Conservation (phyloP, 2,329 filamentous ascomycete genomes). For the Colletotrichum paranaense region DNA sequence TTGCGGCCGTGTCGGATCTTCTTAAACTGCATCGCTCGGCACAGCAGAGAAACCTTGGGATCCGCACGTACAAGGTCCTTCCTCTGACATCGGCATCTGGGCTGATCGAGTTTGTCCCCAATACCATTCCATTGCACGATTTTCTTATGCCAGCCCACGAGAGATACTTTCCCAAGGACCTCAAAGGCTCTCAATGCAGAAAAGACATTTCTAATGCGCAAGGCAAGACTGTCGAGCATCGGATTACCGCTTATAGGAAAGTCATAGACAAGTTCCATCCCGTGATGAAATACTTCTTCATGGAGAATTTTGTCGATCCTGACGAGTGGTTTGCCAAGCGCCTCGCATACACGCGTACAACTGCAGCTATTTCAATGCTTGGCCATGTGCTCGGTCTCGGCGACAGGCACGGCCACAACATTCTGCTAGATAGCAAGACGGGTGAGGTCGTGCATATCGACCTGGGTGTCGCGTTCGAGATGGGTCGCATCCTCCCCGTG, state of each 20-base stretch:
- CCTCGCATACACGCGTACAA: constrained; percentile 91
- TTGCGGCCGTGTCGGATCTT: constrained; percentile 92
- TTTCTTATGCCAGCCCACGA: constrained; percentile 93
- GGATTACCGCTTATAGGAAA: constrained; percentile 80
- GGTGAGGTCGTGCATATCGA: constrained; percentile 98
- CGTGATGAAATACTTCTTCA: constrained; percentile 96
- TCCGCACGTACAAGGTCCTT: constrained; percentile 97
- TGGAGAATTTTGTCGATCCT: constrained; percentile 92
- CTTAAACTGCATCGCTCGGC: constrained; percentile 88
- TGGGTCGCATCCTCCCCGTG: constrained; percentile 92
- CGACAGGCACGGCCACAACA: constrained; percentile 96
- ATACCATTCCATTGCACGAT: constrained; percentile 92
- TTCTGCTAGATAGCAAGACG: constrained; percentile 87
- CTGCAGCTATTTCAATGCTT: constrained; percentile 93
- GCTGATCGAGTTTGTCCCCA: constrained; percentile 95
- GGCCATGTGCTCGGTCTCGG: constrained; percentile 93
- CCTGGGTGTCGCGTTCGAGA: constrained; percentile 95
- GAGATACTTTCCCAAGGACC: constrained; percentile 85
- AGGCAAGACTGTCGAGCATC: constrained; percentile 73
- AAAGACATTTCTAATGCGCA: constrained; percentile 83
- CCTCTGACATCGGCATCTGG: constrained; percentile 87
- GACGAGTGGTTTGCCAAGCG: constrained; percentile 95
- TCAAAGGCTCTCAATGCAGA: constrained; percentile 80
- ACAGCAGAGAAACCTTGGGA: constrained; percentile 86
- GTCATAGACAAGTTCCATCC: constrained; percentile 88